Conservation (phyloP, 176 grass and related monocot genomes). For the Musa schizocarpa region DNA sequence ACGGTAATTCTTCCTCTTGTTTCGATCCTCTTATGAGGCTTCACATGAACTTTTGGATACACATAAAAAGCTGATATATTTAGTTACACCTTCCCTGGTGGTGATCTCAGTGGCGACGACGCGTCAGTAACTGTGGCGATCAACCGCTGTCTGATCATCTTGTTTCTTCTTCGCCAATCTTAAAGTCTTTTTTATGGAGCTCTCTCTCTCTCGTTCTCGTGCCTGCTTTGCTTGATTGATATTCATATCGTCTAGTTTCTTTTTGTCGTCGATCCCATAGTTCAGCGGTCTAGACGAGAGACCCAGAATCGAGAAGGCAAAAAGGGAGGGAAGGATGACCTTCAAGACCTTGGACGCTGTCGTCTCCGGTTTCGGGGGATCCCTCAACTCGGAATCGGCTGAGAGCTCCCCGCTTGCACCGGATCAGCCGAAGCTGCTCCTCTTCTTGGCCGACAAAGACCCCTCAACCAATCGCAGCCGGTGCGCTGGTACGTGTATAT, state of each 20-base stretch:
- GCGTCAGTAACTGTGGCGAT: too few relatives aligned
- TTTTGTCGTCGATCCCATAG: neutral
- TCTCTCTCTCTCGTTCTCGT: neutral
- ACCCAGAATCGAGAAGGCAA: neutral
- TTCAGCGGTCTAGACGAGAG: neutral
- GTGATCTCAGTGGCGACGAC: too few relatives aligned
- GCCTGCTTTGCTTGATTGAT: too few relatives aligned
- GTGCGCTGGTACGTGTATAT: slow-evolving; percentile 48
- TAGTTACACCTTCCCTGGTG: too few relatives aligned
- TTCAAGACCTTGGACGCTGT: slow-evolving; percentile 25
- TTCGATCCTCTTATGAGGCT: too few relatives aligned
- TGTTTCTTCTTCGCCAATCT: neutral
- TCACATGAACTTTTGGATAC: too few relatives aligned
- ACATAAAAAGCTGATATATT: too few relatives aligned
- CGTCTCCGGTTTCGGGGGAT: slow-evolving; percentile 31
- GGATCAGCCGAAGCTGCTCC: slow-evolving; percentile 51
- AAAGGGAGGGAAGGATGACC: slow-evolving; percentile 16
- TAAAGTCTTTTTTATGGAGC: neutral
- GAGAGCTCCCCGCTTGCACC: neutral
- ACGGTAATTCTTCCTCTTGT: too few relatives aligned
- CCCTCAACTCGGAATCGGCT: slow-evolving; percentile 16
- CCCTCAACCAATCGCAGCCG: slow-evolving; percentile 54
- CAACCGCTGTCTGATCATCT: too few relatives aligned
- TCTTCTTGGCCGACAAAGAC: slow-evolving; percentile 79
- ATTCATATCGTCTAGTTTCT: neutral